A percentile compares a stretch with the other conserved stretches of the same genome.
Conservation (phyloP, 2,329 filamentous ascomycete genomes). For the Chaetomiaceae sp. region DNA sequence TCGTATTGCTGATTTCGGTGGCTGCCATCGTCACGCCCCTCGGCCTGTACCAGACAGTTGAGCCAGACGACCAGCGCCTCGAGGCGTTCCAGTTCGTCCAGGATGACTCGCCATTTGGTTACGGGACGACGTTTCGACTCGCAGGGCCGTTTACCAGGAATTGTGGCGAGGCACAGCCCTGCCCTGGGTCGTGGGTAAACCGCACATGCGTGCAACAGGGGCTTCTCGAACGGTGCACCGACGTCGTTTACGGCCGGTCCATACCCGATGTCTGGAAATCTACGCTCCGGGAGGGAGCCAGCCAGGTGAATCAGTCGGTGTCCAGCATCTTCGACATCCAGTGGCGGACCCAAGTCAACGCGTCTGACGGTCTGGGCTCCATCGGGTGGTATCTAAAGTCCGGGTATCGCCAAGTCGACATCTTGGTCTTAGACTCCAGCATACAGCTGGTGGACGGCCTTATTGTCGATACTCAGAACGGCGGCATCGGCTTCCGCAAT, state of each 20-base stretch:
- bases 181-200: constrained; percentile 8
- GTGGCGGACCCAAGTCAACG: constrained; percentile 11
- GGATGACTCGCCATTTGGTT: constrained; percentile 6
- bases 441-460: constrained; percentile 12
- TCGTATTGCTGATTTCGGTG: constrained; percentile 1
- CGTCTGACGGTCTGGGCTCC: background rate
- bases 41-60: constrained; percentile 8
- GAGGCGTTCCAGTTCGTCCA: constrained; percentile 4
- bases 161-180: background rate
- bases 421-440: constrained; percentile 3
- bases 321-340: constrained; percentile 16
- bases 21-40: constrained; percentile 12
- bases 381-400: constrained; percentile 1
- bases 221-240: background rate
- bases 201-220: constrained; percentile 4
- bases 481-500: constrained; percentile 16
- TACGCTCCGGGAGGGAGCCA: background rate
- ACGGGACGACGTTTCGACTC: background rate
- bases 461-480: constrained; percentile 10
- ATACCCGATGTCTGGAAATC: constrained; percentile 4
- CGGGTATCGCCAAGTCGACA: constrained; percentile 7
- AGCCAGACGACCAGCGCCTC: background rate
- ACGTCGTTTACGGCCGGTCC: background rate
- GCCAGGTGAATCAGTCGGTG: background rate
- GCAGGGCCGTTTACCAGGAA: background rate